phyloP scores from a whole-genome alignment of 1,139 yeast genomes.

The Kodamaea suecica region DNA sequence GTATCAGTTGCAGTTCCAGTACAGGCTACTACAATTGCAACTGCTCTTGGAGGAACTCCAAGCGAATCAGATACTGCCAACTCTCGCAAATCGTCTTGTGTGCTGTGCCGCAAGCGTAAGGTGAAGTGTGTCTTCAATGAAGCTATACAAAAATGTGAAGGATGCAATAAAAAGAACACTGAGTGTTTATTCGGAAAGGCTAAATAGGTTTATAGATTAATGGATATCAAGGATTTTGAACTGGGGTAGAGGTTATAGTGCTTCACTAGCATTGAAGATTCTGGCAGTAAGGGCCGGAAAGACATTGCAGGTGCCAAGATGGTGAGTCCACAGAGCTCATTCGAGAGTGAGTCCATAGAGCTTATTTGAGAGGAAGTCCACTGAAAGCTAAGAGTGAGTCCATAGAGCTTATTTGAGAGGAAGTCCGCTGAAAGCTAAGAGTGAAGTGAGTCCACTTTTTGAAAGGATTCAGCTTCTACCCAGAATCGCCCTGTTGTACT shows the following conservation, averaged over 20 bases:
- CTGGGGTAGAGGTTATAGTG: neutral
- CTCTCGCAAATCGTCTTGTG: slow-evolving; percentile 34
- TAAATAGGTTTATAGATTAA: slow-evolving; percentile 4
- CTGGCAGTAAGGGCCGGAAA: too few relatives aligned
- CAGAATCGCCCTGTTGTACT: too few relatives aligned
- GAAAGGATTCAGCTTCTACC: too few relatives aligned
- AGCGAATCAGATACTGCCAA: slow-evolving; percentile 6
- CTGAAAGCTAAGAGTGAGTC: too few relatives aligned
- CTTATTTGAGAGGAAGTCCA: too few relatives aligned
- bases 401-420: too few relatives aligned
- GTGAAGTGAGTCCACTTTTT: too few relatives aligned
- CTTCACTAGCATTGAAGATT: neutral
- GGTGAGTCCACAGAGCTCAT: too few relatives aligned
- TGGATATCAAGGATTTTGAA: neutral
- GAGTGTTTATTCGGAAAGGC: slow-evolving; percentile 30
- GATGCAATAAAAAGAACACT: slow-evolving; percentile 34
- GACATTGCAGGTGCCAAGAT: too few relatives aligned
- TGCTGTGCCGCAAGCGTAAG: slow-evolving; percentile 37
- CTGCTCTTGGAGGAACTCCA: slow-evolving; percentile 12
- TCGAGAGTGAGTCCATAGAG: too few relatives aligned
- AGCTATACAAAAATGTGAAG: slow-evolving; percentile 32
- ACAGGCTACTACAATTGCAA: slow-evolving; percentile 11
- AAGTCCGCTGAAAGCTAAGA: too few relatives aligned
- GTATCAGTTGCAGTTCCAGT: too few relatives aligned
- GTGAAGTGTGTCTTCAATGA: slow-evolving; percentile 35